These are phyloP conservation scores for Halophytophthora polymorphica DNA, from an alignment of 352 stramenopile genomes.

Conservation along the genomic window DNA sequence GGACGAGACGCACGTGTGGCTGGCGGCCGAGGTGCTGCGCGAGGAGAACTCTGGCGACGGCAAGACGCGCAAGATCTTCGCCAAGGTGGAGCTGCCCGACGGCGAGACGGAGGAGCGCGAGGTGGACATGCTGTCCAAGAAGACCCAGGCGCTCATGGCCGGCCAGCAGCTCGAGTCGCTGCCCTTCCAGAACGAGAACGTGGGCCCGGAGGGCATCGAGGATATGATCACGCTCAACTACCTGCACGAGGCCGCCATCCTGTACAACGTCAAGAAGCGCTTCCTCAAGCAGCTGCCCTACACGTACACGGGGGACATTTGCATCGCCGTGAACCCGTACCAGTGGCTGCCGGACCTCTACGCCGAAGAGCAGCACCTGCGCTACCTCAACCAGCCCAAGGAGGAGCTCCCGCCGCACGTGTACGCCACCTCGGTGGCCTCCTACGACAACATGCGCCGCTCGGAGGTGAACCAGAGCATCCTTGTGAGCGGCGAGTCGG, in stretches of 20 bases:
- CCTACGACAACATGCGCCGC: conserved; percentile 76
- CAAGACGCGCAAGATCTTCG: conserved; percentile 63
- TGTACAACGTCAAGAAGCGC: conserved; percentile 87
- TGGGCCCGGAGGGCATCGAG: conserved; percentile 64
- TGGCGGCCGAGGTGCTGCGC: conserved; percentile 69
- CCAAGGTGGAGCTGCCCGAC: conserved; percentile 55
- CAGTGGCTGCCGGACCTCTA: conserved; percentile 89
- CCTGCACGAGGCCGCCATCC: conserved; percentile 88
- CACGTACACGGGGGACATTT: conserved; percentile 96
- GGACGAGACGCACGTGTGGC: conserved; percentile 83
- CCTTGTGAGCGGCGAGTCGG: conserved; percentile 83
- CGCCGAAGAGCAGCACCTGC: conserved; percentile 65
- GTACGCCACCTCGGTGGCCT: conserved; percentile 74
- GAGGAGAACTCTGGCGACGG: conserved; percentile 61
- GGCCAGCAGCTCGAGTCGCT: conserved; percentile 74
- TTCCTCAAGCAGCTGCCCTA: conserved; percentile 90
- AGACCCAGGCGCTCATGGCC: conserved; percentile 67
- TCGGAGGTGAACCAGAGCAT: conserved; percentile 81
- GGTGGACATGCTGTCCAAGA: conserved; percentile 69
- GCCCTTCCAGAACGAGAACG: conserved; percentile 82
- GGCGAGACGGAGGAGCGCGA: conserved; percentile 53
- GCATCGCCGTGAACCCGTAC: conserved; percentile 97
- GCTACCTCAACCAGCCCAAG: conserved; percentile 73
- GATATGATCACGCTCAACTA: conserved; percentile 89
- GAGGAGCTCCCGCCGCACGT: conserved; percentile 80